Evolutionary conservation across 805 yeast genomes (phyloP), one percentile per base, ranked within the genome.

Genomic region (Kluyveromyces aestuarii): DNA sequence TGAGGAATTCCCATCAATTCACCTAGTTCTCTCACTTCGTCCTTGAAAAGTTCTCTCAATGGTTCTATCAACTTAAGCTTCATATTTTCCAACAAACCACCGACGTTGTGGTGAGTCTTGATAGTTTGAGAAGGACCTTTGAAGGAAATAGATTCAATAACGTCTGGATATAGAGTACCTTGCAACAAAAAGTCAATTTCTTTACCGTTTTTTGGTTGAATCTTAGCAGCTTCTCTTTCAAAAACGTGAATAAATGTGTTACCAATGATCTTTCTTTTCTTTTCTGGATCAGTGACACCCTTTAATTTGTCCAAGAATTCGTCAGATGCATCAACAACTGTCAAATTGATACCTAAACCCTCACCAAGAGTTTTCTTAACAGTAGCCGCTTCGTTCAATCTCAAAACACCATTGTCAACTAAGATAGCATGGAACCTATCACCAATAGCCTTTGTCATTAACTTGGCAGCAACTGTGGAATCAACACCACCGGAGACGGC

Each of bases 401-500:
- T 83, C 86, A 93, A 84, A 66, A 93, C 93, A 71, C 99, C 99
- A 68, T 93, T 93, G 71, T 93, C 99, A 54, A 93, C 99, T 64
- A 88, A 79, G 62, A 93, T 90, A 51, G 99, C 99, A 64, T 93
- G 99, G 85, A 93, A 93, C 69, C 99, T 81, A 63, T 87, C 93
- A 66, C 99, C 99, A 69, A 93, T 93, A 56, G 99, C 99, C 74
- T 87, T 96, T 56, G 88, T 84, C 96, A 93, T 85, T 66, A 93
- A 79, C 76, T 91, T 93, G 56, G 99, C 97, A 57, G 97, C 99
- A 52, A 93, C 99, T 44, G 99, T 93, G 46, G 99, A 93, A 72
- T 93, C 99, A 54, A 93, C 99, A 75, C 99, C 99, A 63, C 99
- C 99, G 47, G 96, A 88, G 56, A 93, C 99, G 48, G 99, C 99